These are phyloP conservation scores for Leishmania martiniquensis DNA, from an alignment of 208 protist genomes.

Conservation along the genomic window DNA sequence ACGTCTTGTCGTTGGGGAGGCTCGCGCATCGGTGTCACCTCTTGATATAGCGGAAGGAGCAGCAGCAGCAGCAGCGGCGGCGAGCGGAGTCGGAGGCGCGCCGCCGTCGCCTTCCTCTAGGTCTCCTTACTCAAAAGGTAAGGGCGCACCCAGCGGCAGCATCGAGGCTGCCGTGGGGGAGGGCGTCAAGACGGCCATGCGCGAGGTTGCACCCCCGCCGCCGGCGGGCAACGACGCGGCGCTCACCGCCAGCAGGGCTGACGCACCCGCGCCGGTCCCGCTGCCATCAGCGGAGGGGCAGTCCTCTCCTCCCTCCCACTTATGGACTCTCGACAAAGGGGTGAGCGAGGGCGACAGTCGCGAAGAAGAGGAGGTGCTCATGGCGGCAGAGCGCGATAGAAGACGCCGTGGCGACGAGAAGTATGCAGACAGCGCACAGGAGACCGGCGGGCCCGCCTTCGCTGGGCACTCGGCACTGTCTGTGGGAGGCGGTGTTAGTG, in stretches of 20 bases:
- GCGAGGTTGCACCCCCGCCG: background rate
- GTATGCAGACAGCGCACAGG: background rate
- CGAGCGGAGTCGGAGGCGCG: background rate
- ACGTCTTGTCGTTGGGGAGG: background rate
- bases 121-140: background rate
- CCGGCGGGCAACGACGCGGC: background rate
- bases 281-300: background rate
- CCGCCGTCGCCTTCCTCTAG: background rate
- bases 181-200: background rate
- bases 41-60: background rate
- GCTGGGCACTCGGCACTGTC: background rate
- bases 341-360: background rate
- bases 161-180: background rate
- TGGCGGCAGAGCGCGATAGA: background rate
- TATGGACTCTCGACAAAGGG: slow-evolving; percentile 30
- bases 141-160: background rate
- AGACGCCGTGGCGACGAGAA: background rate
- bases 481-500: background rate
- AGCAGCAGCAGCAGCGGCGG: background rate
- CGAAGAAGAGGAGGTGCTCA: background rate
- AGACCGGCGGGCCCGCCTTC: background rate
- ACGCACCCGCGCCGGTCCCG: no score
- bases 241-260: background rate
- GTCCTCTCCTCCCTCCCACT: background rate
- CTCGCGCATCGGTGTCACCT: background rate